Evolutionary conservation across 805 yeast species (phyloP), one percentile per base, ranked within the genome.

Genomic region (Candida berthetii): DNA sequence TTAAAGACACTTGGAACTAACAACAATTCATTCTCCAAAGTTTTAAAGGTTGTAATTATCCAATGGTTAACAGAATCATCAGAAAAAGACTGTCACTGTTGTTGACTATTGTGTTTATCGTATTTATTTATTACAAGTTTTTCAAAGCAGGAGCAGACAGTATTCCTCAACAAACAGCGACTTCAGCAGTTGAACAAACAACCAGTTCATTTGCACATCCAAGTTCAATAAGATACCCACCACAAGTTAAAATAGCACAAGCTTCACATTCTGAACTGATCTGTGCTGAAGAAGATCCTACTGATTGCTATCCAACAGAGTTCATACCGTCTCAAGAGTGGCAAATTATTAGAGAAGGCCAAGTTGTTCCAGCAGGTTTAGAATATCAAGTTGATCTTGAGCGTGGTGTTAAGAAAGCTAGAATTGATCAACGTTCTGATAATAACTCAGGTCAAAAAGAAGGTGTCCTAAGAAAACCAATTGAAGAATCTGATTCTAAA

Each of bases 311-410:
- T 53, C 84, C 86, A 1, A 62, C 62, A 35, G 46, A 74, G 2
- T 88, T 89, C 54, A 74, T 61, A 31, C 85, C 96, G 1, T 61
- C 80, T 0, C 46, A 55, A 1, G 76, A 83, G 48, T 90, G 96
- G 95, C 78, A 80, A 62, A 55, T 55, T 2, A 74, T 90, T 5
- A 69, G 64, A 49, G 81, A 75, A 37, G 88, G 81, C n/a, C 96
- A 87, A 53, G 70, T 74, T 7, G 70, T 90, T 3, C 96, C 96
- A 1, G 76, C 75, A 7, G 98, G 97, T 0, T 61, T 85, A 28
- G 60, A 58, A 18, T 41, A 44, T 35, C 34, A 33, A 14, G 19
- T 32, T 13, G 40, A 38, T 25, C 13, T 42, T 58, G 25, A 90
- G 85, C 80, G 89, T 0, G 81, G 83, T 16, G 60, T 64, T 22